phyloP scores from a whole-genome alignment of 2,329 filamentous ascomycete genomes.

The Setomelanomma holmii region DNA sequence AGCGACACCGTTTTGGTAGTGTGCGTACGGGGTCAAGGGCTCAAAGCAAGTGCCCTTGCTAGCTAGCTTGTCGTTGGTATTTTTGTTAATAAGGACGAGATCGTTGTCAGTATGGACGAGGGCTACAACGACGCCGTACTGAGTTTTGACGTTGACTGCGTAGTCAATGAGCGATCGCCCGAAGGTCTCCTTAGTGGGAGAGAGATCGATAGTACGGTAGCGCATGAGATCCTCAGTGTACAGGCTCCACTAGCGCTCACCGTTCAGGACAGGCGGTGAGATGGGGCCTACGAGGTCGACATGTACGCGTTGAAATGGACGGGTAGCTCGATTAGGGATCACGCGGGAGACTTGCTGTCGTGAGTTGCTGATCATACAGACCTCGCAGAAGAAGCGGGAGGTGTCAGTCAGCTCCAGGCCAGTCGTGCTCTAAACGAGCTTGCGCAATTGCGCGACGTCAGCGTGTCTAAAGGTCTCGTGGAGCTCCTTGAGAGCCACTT shows the following conservation, averaged over 20 bases:
- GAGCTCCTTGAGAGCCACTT: conserved; percentile 1
- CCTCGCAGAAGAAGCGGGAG: conserved; percentile 1
- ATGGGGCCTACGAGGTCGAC: conserved; percentile 1
- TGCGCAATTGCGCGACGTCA: not conserved
- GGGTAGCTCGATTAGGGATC: not conserved
- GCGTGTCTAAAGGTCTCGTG: conserved; percentile 1
- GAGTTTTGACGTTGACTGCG: not conserved
- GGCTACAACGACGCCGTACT: not conserved
- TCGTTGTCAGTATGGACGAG: conserved; percentile 1
- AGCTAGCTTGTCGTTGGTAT: not conserved
- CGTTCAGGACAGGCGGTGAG: conserved; percentile 1
- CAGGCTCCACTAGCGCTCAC: not conserved
- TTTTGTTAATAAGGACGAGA: not conserved
- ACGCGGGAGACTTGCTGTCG: not conserved
- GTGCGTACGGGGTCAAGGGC: not conserved
- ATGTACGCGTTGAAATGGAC: conserved; percentile 1
- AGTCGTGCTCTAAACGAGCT: conserved; percentile 1
- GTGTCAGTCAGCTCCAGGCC: conserved; percentile 1
- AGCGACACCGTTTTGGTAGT: not conserved
- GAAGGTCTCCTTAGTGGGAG: not conserved
- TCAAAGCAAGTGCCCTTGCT: conserved; percentile 1
- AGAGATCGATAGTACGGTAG: not conserved
- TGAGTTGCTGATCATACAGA: conserved; percentile 1
- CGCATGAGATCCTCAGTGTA: conserved; percentile 1
- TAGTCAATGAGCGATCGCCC: not conserved